A percentile compares a stretch with the other conserved stretches of the same genome.
These are phyloP conservation scores for Tolypocladium endophyticum DNA, from an alignment of 2,329 filamentous ascomycete species.

Conservation along the genomic window DNA sequence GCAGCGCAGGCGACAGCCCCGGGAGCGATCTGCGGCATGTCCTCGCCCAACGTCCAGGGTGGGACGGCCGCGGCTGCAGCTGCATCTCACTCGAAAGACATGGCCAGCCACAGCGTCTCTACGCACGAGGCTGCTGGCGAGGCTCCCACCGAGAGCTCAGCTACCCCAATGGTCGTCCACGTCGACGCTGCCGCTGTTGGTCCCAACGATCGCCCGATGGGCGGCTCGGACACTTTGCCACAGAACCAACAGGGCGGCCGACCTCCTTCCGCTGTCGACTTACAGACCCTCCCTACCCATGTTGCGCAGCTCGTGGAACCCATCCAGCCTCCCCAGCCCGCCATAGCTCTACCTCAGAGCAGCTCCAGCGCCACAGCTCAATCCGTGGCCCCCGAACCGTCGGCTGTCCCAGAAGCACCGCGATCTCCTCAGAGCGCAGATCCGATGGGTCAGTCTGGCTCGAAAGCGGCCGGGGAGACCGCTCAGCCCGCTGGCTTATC, in stretches of 20 bases:
- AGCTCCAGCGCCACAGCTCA: not conserved
- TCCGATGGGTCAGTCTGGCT: not conserved
- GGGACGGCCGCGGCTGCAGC: not conserved
- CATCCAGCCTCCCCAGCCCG: not conserved
- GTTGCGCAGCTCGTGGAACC: not conserved
- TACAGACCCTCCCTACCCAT: not conserved
- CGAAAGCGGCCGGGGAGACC: not conserved
- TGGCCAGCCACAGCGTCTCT: not conserved
- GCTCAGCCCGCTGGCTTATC: not conserved
- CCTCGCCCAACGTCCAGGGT: not conserved
- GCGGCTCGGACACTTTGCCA: not conserved
- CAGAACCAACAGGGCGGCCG: not conserved
- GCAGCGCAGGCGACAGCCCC: not conserved
- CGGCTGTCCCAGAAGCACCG: not conserved
- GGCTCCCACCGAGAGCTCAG: not conserved
- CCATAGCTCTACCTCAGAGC: not conserved
- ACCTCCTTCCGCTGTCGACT: not conserved
- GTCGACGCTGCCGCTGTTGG: not conserved
- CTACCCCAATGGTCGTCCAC: not conserved
- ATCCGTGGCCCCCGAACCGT: not conserved
- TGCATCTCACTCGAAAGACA: not conserved
- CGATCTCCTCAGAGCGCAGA: not conserved
- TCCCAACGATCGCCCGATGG: not conserved
- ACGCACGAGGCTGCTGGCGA: not conserved
- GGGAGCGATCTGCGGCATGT: not conserved